phyloP scores from a whole-genome alignment of 805 yeast genomes.

The Jamesozyma spencerorum region DNA sequence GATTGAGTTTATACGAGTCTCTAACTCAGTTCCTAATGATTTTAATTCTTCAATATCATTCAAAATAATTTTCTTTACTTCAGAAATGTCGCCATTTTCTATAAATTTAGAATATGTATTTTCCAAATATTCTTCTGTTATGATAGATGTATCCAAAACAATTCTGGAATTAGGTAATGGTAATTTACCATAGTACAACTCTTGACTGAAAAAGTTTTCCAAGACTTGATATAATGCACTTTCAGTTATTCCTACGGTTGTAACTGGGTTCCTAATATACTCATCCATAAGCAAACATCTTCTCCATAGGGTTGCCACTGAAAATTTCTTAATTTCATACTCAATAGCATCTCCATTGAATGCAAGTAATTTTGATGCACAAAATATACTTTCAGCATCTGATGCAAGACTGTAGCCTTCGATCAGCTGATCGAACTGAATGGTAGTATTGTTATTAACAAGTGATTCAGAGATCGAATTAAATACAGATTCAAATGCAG shows the following conservation, averaged over 20 bases:
- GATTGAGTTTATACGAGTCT: constrained; percentile 26
- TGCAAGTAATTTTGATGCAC: constrained; percentile 46
- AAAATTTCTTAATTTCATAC: constrained; percentile 28
- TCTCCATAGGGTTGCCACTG: constrained; percentile 44
- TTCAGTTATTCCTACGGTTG: constrained; percentile 35
- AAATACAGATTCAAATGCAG: constrained; percentile 18
- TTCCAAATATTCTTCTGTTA: constrained; percentile 12
- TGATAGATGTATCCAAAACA: constrained; percentile 9
- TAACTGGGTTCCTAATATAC: constrained; percentile 39
- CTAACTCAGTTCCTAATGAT: constrained; percentile 15
- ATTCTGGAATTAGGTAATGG: constrained; percentile 25
- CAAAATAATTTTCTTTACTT: constrained; percentile 7
- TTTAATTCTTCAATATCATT: constrained; percentile 13
- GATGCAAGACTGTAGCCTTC: constrained; percentile 43
- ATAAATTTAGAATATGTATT: constrained; percentile 10
- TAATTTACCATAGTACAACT: constrained; percentile 20
- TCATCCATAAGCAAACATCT: constrained; percentile 47
- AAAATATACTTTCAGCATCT: constrained; percentile 30
- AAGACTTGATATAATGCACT: constrained; percentile 41
- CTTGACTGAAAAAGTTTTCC: constrained; percentile 29
- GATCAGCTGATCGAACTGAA: constrained; percentile 40
- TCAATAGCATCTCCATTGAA: constrained; percentile 22
- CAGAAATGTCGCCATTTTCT: constrained; percentile 3
- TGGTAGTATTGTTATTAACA: constrained; percentile 25
- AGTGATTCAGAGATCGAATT: constrained; percentile 20